Evolutionary conservation across 139 green algal genomes (phyloP).

Genomic region (Coelastrella sp.): DNA sequence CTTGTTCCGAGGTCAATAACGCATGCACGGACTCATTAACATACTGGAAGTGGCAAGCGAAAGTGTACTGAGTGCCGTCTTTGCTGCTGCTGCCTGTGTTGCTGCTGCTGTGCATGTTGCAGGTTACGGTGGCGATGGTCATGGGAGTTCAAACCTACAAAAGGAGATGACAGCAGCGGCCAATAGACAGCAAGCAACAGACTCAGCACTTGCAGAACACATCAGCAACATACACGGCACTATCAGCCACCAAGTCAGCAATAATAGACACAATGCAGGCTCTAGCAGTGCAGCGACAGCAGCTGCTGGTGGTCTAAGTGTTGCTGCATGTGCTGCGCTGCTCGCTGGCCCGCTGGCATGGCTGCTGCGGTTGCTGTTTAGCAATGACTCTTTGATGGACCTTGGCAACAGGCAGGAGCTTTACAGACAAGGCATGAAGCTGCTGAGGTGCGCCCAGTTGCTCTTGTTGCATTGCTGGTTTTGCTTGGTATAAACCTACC

Average conservation of each 20-base stretch:
- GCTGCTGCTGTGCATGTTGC: neutral
- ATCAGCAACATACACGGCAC: neutral
- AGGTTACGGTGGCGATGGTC: constrained; percentile 1
- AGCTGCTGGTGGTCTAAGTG: neutral
- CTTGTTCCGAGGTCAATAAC: too few relatives aligned
- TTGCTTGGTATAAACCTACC: too few relatives aligned
- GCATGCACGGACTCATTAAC: too few relatives aligned
- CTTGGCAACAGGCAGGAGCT: constrained; percentile 4
- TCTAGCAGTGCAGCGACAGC: neutral
- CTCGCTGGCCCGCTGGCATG: constrained; percentile 28
- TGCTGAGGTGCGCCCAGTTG: too few relatives aligned
- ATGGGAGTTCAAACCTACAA: neutral
- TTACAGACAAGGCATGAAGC: constrained; percentile 11
- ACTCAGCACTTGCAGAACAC: neutral
- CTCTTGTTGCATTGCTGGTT: too few relatives aligned
- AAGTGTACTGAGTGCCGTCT: too few relatives aligned
- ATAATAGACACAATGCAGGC: neutral
- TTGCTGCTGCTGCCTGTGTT: neutral
- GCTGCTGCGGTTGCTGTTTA: constrained; percentile 41
- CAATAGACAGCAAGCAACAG: neutral
- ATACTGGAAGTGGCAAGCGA: too few relatives aligned
- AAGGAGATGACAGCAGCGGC: constrained; percentile 3
- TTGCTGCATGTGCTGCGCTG: neutral
- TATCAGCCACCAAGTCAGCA: constrained; percentile 8
- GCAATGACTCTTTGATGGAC: constrained; percentile 37